Evolutionary conservation across 495 filamentous ascomycete species (phyloP).

Genomic region (Physcia stellaris): DNA sequence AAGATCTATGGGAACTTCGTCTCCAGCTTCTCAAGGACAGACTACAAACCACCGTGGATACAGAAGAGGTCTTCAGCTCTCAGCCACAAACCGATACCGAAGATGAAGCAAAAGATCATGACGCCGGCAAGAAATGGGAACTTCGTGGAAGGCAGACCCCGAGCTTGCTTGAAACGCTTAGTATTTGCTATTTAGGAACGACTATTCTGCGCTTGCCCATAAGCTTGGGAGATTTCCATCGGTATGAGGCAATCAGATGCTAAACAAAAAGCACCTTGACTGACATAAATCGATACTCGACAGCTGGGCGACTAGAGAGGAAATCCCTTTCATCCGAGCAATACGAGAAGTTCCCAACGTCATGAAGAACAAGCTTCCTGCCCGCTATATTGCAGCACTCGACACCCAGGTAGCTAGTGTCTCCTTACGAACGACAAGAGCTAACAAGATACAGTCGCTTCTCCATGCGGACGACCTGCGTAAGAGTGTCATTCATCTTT

Average conservation of each 20-base stretch:
- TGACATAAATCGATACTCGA: background rate
- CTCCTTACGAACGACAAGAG: slow-evolving; percentile 1
- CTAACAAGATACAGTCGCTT: slow-evolving; percentile 8
- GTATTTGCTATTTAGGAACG: slow-evolving; percentile 51
- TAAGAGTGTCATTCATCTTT: slow-evolving; percentile 41
- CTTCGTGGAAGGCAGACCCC: slow-evolving; percentile 28
- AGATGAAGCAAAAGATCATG: slow-evolving; percentile 17
- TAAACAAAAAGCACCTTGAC: background rate
- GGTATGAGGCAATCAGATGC: slow-evolving; percentile 23
- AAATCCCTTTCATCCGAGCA: slow-evolving; percentile 32
- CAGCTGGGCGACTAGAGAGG: slow-evolving; percentile 29
- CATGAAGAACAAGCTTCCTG: slow-evolving; percentile 49
- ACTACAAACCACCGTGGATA: slow-evolving; percentile 23
- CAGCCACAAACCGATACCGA: slow-evolving; percentile 23
- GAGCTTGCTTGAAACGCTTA: slow-evolving; percentile 47
- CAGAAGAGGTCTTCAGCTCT: slow-evolving; percentile 36
- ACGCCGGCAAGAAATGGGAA: slow-evolving; percentile 16
- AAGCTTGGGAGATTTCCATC: slow-evolving; percentile 47
- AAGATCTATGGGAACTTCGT: slow-evolving; percentile 57
- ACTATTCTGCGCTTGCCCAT: slow-evolving; percentile 51
- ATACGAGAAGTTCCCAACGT: slow-evolving; percentile 43
- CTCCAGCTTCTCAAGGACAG: slow-evolving; percentile 35
- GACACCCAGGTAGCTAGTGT: slow-evolving; percentile 36
- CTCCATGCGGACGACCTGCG: slow-evolving; percentile 48
- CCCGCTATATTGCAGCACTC: slow-evolving; percentile 41